Base-by-base conservation (phyloP, 140 eudicot genomes). In the Ambrosia hybrid region DNA sequence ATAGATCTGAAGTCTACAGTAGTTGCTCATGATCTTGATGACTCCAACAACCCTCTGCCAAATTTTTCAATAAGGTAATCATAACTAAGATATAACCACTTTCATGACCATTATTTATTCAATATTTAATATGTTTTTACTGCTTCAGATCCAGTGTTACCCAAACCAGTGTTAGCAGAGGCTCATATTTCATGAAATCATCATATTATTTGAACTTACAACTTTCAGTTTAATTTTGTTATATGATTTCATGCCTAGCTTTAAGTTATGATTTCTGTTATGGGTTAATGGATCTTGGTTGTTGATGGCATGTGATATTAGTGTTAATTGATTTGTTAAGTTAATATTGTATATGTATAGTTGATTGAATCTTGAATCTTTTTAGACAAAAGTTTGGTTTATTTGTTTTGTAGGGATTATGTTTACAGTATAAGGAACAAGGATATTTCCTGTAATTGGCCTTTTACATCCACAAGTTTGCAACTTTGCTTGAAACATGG, bases 41-140 rank as follows among this genome's bases (percentile, higher is more conserved):
- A 68, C 67, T 74, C 38, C 46, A 17, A 65, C 71, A 65, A 80
- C 68, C 82, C 68, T 34, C 83, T 53, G 55, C 85, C 87, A 65
- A 85, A 85, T n/a, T 87, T 90, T 87, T 83, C 92, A 57, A 90
- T 90, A 79, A 87, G 97, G 97, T 90, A 85, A 52, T 30, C 4
- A 75, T 3, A 59, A 45, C 9, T 12, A 45, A 57, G 57, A 55
- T 14, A 73, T 41, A 21, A 21, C 65, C 48, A 21, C 49, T 74
- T 65, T 39, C 65, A 13, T 38, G 51, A 41, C 57, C 57, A n/a
- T 48, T 69, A 76, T 77, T 62, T 70, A 43, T 70, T 62, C 34
- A 37, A 60, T 57, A 60, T 77, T 70, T 70, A 41, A 5, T 68
- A 21, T 65, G 64, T 69, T 74, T 30, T 78, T 16, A 56, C 51